A percentile compares a stretch with the other conserved stretches of the same genome.
phyloP scores from a whole-genome alignment of 495 filamentous ascomycete species.

The Thermochaetoides thermophila region DNA sequence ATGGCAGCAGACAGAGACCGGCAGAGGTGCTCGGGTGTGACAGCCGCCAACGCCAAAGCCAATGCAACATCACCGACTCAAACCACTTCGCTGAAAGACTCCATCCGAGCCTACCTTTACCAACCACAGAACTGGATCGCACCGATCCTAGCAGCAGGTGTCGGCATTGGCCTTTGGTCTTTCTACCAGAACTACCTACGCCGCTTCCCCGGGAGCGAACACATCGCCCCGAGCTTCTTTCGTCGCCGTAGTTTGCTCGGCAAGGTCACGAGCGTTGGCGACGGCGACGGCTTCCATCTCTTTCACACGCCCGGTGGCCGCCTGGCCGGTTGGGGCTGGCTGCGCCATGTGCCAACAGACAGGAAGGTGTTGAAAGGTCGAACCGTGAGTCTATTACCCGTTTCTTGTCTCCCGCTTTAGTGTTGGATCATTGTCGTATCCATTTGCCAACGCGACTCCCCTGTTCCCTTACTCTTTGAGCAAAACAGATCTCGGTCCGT shows the following conservation, averaged over 20 bases:
- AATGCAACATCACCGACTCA: constrained; percentile 29
- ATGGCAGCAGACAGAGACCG: constrained; percentile 25
- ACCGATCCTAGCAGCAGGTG: constrained; percentile 52
- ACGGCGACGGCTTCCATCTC: constrained; percentile 86
- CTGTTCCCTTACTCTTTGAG: too few relatives aligned
- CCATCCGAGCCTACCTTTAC: constrained; percentile 43
- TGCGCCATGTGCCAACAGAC: constrained; percentile 55
- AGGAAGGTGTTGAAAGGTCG: constrained; percentile 54
- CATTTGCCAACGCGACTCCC: not conserved
- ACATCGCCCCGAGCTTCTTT: constrained; percentile 56
- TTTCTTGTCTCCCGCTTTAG: not conserved
- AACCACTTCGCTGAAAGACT: not conserved
- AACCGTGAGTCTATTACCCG: constrained; percentile 43
- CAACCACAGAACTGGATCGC: constrained; percentile 51
- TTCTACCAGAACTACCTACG: constrained; percentile 64
- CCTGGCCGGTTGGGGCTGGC: constrained; percentile 80
- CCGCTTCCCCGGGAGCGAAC: constrained; percentile 56
- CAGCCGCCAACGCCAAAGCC: constrained; percentile 25
- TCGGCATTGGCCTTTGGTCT: constrained; percentile 42
- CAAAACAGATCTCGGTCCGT: constrained; percentile 73
- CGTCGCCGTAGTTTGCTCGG: constrained; percentile 64
- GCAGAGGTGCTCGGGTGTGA: not conserved
- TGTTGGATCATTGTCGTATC: too few relatives aligned
- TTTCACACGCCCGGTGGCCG: constrained; percentile 89
- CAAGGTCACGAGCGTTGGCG: constrained; percentile 81